Evolutionary conservation across 2,329 filamentous ascomycete species (phyloP).

Genomic region (Teratosphaeria viscida): DNA sequence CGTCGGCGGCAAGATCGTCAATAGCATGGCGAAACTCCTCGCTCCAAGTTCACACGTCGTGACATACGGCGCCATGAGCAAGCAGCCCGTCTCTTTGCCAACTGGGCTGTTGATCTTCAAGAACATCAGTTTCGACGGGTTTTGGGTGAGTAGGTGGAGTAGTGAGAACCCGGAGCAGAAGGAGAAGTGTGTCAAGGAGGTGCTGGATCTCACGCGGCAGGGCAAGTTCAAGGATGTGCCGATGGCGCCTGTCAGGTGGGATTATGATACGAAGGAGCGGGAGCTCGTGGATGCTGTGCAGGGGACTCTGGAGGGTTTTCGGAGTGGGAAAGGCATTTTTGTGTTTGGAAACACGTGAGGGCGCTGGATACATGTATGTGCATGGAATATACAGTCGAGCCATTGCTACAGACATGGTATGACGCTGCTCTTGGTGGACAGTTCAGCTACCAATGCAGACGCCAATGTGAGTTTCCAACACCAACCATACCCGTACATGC

Average conservation of each 20-base stretch:
- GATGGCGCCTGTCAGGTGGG: conserved; percentile 72
- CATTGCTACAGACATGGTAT: not conserved
- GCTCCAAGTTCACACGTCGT: conserved; percentile 61
- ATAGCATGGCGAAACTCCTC: conserved; percentile 65
- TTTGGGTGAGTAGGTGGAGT: conserved; percentile 91
- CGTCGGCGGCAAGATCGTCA: conserved; percentile 79
- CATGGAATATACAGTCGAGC: not conserved
- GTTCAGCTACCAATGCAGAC: not conserved
- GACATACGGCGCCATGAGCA: conserved; percentile 92
- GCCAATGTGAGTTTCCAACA: not conserved
- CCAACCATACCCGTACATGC: too few species aligned
- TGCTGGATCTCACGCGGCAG: conserved; percentile 62
- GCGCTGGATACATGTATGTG: not conserved
- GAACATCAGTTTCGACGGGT: conserved; percentile 77
- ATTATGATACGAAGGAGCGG: conserved; percentile 64
- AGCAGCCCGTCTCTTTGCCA: conserved; percentile 71
- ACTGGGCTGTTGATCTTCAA: conserved; percentile 88
- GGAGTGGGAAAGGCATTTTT: conserved; percentile 82
- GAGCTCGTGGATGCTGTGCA: conserved; percentile 64
- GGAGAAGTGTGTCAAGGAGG: conserved; percentile 70
- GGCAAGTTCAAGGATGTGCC: conserved; percentile 78
- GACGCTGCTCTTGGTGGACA: too few species aligned
- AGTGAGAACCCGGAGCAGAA: conserved; percentile 64
- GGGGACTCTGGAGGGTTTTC: conserved; percentile 72
- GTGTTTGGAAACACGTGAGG: conserved; percentile 47